Conservation (phyloP, 2,329 filamentous ascomycete genomes). For the Phialophora chinensis region DNA sequence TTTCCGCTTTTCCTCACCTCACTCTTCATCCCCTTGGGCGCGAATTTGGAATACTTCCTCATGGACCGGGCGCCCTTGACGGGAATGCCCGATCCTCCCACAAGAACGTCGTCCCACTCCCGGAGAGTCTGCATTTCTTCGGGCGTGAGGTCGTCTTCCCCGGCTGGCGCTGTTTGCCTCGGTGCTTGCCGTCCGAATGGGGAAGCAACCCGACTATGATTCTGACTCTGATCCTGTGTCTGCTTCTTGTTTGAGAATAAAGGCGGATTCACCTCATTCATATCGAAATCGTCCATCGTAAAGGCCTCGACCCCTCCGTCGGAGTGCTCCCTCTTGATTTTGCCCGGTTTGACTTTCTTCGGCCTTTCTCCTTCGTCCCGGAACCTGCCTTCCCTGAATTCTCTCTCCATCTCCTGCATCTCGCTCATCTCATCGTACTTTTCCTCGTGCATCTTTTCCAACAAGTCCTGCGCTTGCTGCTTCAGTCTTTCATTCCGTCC, state of each 20-base stretch:
- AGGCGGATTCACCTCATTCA: constrained; percentile 23
- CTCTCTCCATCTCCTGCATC: constrained; percentile 21
- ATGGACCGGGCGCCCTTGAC: constrained; percentile 2
- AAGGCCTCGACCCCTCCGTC: constrained; percentile 26
- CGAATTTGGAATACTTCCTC: constrained; percentile 19
- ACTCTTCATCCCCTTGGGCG: constrained; percentile 11
- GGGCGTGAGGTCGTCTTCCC: constrained; percentile 36
- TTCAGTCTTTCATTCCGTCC: constrained; percentile 25
- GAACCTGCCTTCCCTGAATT: constrained; percentile 20
- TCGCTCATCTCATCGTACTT: constrained; percentile 25
- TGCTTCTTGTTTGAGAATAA: not conserved
- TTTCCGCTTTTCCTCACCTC: constrained; percentile 18
- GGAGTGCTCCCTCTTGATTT: constrained; percentile 54
- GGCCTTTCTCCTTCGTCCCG: constrained; percentile 38
- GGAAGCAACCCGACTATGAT: not conserved
- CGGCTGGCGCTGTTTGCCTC: constrained; percentile 2
- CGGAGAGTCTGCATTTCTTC: constrained; percentile 31
- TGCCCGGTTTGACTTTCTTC: constrained; percentile 60
- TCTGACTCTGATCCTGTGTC: not conserved
- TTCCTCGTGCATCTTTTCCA: constrained; percentile 30
- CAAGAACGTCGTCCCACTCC: constrained; percentile 10
- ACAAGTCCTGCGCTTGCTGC: constrained; percentile 28
- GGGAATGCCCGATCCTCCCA: not conserved
- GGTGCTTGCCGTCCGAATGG: not conserved
- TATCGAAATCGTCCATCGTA: constrained; percentile 28